These are phyloP conservation scores for Cymbopogon citratus DNA, from an alignment of 176 grass and related monocot species.

Conservation along the genomic window DNA sequence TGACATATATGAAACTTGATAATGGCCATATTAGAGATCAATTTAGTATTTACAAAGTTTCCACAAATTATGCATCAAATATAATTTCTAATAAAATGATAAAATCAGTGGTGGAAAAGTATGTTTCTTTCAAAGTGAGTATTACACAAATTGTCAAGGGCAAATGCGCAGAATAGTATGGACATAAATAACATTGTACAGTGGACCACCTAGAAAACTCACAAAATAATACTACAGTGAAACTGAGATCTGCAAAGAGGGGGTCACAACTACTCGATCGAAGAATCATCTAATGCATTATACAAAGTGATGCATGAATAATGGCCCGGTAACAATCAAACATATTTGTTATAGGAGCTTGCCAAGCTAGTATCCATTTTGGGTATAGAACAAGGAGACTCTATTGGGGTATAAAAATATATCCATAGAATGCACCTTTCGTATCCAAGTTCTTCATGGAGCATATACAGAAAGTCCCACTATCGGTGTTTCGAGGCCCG, in stretches of 20 bases:
- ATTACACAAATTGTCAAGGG: background rate
- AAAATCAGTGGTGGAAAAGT: no score
- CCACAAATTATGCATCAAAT: background rate
- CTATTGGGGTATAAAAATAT: background rate
- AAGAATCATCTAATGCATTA: background rate
- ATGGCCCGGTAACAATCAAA: no score
- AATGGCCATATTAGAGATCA: background rate
- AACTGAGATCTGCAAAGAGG: background rate
- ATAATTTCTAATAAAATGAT: background rate
- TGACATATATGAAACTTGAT: background rate
- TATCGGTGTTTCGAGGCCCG: no score
- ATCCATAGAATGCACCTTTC: constrained; percentile 26
- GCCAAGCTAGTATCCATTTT: background rate
- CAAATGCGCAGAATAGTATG: background rate
- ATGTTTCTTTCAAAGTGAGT: no score
- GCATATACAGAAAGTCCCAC: constrained; percentile 54
- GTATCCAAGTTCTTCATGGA: constrained; percentile 62
- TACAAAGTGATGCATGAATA: no score
- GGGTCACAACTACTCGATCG: background rate
- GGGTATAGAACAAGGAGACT: background rate
- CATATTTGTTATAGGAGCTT: no score
- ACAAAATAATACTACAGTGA: background rate
- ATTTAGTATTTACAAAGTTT: background rate
- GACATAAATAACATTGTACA: no score
- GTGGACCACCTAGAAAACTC: no score